Base-by-base conservation (phyloP, 75 land plant species). In the Pseudotsuga menziesii region DNA sequence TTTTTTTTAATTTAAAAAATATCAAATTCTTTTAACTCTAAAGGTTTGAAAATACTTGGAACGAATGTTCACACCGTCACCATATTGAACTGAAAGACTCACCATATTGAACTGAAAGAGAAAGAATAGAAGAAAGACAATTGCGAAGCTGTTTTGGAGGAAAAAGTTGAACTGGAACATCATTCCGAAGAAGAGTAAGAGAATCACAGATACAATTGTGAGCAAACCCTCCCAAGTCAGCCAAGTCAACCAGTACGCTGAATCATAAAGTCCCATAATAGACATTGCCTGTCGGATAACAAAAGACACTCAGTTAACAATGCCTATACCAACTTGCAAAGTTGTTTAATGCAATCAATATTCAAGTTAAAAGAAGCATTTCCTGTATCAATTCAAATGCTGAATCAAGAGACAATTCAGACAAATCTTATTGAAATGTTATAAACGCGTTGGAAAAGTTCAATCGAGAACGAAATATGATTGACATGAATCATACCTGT, bases 161-260 rank as follows among this genome's bases (percentile, higher is more conserved):
- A 97, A 97, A 58, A 97, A 92, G 58, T 89, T 74, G 71, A 97
- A 94, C 79, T 92, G 98, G 72, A 97, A 94, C 88, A 94, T 84
- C 99, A 97, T 97, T 63, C 99, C 99, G 76, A 92, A 94, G 4
- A 94, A 84, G 26, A 94, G 91, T n/a, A 88, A 82, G 59, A 94
- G 83, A 72, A 94, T 85, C 17, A 98, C 85, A 19, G 98, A 88
- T 29, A 90, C 4, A 60, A 94, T 78, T 41, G 85, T 83, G 59
- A 91, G 54, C 11, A 83, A 26, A 23, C 86, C 80, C 52, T 94
- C 99, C 98, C 99, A 97, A 44, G 88, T 76, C 48, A 97, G 85
- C 99, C 99, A 97, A 23, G 98, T 91, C 29, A 89, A 69, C 99
- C 99, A 97, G 64, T 91, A 94, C 1, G 92, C 98, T 77, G 99